Evolutionary conservation across 495 filamentous ascomycete genomes (phyloP), one percentile per base, ranked within the genome.

Genomic region (Talaromyces trachyspermus): DNA sequence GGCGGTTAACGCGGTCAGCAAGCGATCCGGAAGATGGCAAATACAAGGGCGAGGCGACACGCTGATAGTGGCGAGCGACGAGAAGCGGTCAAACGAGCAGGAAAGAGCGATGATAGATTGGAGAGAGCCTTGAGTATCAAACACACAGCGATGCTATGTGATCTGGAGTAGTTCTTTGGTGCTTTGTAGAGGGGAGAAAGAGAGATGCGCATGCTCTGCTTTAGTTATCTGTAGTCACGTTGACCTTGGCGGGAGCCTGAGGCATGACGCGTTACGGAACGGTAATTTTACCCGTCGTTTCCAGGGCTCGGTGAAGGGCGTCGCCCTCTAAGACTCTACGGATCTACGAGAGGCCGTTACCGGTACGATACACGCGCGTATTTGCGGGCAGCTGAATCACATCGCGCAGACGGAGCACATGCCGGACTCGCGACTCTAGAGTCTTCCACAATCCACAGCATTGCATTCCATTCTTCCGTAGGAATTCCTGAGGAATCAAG

Each of bases 51-150:
- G 1, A n/a, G 29, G 29, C 10, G 3, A 32, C 10, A n/a, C 14
- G 10, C 14, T 32, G 10, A 10, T n/a, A n/a, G 29, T 32, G 29
- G 29, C 14, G 29, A 2, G 29, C 1, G 29, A 32, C n/a, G 15
- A 33, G 32, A 43, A 37, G 29, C 48, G 26, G 36, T 18, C 46
- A 26, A 47, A 29, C 23, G 35, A 43, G 43, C 22, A 43, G 37
- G 36, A 29, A 22, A 48, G 41, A 30, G 44, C 20, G 49, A 49
- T 49, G 40, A 48, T 41, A 17, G 39, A 43, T 26, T 14, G 49
- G 14, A n/a, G n/a, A n/a, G n/a, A n/a, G n/a, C n/a, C n/a, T n/a
- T n/a, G 3, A 9, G 29, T 32, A n/a, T 32, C 14, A 10, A n/a
- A n/a, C 29, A 32, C 14, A n/a, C 29, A 2, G 29, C 29, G 29